Conservation (phyloP, 371 early-diverging fungal genomes). For the Thermomucor indicae-seudaticae region DNA sequence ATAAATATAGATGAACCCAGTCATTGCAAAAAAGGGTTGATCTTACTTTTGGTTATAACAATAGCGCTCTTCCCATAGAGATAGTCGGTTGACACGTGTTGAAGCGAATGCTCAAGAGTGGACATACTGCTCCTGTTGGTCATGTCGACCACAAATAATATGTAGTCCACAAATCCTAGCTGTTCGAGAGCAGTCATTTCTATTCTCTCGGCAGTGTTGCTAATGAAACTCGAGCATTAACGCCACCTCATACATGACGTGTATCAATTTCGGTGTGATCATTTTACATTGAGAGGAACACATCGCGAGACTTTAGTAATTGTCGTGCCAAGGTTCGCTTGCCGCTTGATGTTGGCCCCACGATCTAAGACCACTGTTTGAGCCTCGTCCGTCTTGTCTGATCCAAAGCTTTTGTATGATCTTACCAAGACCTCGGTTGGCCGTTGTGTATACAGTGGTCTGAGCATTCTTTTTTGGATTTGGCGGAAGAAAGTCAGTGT, state of each 20-base stretch:
- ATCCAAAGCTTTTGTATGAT: not conserved
- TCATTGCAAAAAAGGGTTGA: not conserved
- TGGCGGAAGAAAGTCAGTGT: too few relatives aligned
- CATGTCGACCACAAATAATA: conserved; percentile 30
- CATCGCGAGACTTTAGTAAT: conserved; percentile 15
- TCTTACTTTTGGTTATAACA: conserved; percentile 30
- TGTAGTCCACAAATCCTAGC: conserved; percentile 16
- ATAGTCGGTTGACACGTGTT: conserved; percentile 11
- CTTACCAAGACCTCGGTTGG: conserved; percentile 29
- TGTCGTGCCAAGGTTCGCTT: conserved; percentile 28
- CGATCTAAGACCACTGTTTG: conserved; percentile 13
- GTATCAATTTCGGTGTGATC: not conserved
- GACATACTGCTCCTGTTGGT: conserved; percentile 16
- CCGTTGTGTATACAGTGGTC: conserved; percentile 29
- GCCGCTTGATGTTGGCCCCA: conserved; percentile 27
- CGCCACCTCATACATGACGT: not conserved
- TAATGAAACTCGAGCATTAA: not conserved
- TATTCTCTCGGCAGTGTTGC: conserved; percentile 19
- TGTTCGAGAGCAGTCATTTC: not conserved
- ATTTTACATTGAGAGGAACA: conserved; percentile 27
- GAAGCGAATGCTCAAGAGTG: conserved; percentile 6
- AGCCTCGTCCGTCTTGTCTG: not conserved
- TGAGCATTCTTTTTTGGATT: conserved; percentile 24
- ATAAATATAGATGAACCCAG: not conserved
- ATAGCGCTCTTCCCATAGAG: conserved; percentile 17